These are phyloP conservation scores for Abrus precatorius DNA, from an alignment of 306 rosid species.

Conservation along the genomic window DNA sequence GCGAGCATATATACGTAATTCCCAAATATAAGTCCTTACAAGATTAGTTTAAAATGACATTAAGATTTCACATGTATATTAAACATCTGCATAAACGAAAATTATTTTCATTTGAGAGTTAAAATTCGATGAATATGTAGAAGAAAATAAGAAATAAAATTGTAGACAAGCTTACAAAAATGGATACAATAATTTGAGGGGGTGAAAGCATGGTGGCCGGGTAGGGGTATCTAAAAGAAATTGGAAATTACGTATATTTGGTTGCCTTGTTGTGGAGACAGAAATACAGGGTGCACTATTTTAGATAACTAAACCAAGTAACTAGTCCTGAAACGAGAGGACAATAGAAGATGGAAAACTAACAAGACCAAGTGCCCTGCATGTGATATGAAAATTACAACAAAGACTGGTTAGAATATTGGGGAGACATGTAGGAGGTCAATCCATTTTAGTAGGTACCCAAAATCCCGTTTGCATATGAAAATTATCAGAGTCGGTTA, in stretches of 20 bases:
- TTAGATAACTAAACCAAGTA: conserved; percentile 46
- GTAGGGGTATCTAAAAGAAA: conserved; percentile 19
- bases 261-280: conserved; percentile 33
- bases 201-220: conserved; percentile 36
- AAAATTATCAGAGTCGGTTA: conserved; percentile 23
- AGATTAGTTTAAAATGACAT: conserved; percentile 13
- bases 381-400: conserved; percentile 57
- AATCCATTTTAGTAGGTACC: conserved; percentile 56
- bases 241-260: not conserved
- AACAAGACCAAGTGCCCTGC: conserved; percentile 52
- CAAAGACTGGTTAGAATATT: conserved; percentile 33
- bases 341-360: conserved; percentile 51
- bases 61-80: not conserved
- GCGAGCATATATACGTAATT: not conserved
- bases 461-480: conserved; percentile 49
- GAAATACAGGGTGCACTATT: conserved; percentile 26
- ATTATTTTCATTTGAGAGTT: not conserved
- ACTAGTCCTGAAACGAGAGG: conserved; percentile 49
- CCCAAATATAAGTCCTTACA: not conserved
- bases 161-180: conserved; percentile 4
- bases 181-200: conserved; percentile 47
- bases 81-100: not conserved
- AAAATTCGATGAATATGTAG: conserved; percentile 12
- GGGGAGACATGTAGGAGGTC: conserved; percentile 39
- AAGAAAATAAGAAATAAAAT: not conserved